These are phyloP conservation scores for Cylindrotheca closterium DNA, from an alignment of 108 stramenopile genomes.

Conservation along the genomic window DNA sequence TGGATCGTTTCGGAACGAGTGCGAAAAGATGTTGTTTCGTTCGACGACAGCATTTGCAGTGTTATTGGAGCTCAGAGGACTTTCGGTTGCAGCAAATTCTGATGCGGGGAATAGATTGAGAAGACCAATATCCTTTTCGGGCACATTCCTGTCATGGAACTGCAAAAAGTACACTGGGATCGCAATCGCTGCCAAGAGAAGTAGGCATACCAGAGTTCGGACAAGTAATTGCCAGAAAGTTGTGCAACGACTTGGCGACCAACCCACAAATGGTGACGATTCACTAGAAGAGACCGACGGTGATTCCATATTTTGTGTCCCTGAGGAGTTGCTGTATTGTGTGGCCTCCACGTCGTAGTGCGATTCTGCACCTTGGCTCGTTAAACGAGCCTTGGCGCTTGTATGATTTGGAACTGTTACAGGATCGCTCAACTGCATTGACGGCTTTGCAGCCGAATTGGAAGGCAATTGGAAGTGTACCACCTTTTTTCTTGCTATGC, in stretches of 20 bases:
- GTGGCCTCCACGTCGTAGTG: too few relatives aligned
- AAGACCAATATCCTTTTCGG: not conserved
- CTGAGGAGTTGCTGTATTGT: too few relatives aligned
- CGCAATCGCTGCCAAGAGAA: not conserved
- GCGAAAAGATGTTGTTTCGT: not conserved
- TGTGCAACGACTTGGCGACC: not conserved
- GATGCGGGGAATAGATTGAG: not conserved
- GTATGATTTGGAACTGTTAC: too few relatives aligned
- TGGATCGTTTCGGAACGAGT: not conserved
- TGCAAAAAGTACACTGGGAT: not conserved
- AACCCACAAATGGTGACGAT: not conserved
- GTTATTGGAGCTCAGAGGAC: not conserved
- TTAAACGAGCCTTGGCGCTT: too few relatives aligned
- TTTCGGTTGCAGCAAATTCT: too few relatives aligned
- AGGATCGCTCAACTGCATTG: too few relatives aligned
- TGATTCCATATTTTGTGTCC: too few relatives aligned
- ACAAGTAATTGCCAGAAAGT: not conserved
- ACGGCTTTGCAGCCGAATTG: too few relatives aligned
- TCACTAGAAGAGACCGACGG: too few relatives aligned
- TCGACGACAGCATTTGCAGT: not conserved
- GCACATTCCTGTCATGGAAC: not conserved
- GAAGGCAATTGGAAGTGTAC: too few relatives aligned
- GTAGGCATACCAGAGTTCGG: not conserved
- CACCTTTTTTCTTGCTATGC: too few relatives aligned
- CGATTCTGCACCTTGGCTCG: too few relatives aligned